Base-by-base conservation (phyloP, 1,284 basidiomycete genomes). In the Tylopilus sp. region DNA sequence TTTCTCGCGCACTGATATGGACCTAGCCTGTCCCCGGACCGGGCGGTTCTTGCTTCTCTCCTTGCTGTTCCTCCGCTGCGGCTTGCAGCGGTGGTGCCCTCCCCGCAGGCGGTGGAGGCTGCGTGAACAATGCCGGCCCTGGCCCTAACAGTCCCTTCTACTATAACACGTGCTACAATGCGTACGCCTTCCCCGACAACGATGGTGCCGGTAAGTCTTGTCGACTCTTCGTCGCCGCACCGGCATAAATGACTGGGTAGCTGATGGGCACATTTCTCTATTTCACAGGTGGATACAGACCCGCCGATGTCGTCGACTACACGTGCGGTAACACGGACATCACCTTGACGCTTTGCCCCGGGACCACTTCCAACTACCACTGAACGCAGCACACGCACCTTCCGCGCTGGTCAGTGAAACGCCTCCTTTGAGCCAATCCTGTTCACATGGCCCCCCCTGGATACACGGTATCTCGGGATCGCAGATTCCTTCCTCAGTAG, bases 311-410 rank as follows among this genome's bases (percentile, higher is more conserved):
- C 18, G 66, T 65, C 16, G 65, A 43, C 36, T 66, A 61, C 44
- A 68, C 65, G 36, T 70, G 67, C 46, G 4, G 3, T 12, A 69
- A 68, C 51, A 44, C 64, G 2, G 56, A 11, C 18, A 64, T 69
- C 33, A 69, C 63, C 3, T 39, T 70, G 44, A 69, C 65, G 9
- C 66, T 66, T 37, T 66, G 65, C 49, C 56, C 67, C 18, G 62
- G 65, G 21, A 45, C 6, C 25, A 61, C 66, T 15, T 69, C 65
- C 4, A 5, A 56, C 52, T 49, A 49, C 13, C 41, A 15, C 37
- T 59, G 10, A 58, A 26, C 37, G 34, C 11, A 0, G 10, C 25
- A 4, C n/a, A 16, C 21, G 31, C 5, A 13, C 8, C 7, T 28
- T 28, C 26, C 2, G 26, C 26, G 25, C 8, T 26, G n/a, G n/a